Conservation (phyloP, 2,329 filamentous ascomycete species). For the Karstenula rhodostoma region DNA sequence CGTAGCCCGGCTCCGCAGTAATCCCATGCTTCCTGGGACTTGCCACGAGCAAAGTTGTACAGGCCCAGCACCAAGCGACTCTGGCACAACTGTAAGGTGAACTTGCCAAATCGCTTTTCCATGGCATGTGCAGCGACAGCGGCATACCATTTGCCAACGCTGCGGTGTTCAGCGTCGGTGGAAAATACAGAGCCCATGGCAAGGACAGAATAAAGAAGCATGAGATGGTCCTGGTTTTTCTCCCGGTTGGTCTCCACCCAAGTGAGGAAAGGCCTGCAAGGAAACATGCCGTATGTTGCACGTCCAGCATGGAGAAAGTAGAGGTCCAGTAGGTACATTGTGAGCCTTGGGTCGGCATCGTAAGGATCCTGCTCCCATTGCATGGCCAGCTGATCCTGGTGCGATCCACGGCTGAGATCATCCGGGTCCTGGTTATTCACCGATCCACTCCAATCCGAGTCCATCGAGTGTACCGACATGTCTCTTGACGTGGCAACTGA, state of each 20-base stretch:
- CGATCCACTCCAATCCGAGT: constrained; percentile 46
- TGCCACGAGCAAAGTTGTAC: constrained; percentile 70
- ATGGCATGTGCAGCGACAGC: constrained; percentile 67
- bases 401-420: constrained; percentile 38
- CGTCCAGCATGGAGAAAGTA: constrained; percentile 67
- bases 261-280: constrained; percentile 59
- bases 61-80: constrained; percentile 71
- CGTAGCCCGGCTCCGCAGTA: constrained; percentile 69
- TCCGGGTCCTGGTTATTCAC: constrained; percentile 38
- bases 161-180: constrained; percentile 53
- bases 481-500: constrained; percentile 34
- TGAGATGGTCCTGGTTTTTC: constrained; percentile 63
- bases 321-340: constrained; percentile 61
- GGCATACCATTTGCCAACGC: constrained; percentile 58
- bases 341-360: constrained; percentile 58
- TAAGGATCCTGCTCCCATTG: constrained; percentile 65
- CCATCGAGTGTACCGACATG: constrained; percentile 45
- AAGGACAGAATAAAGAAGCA: constrained; percentile 68
- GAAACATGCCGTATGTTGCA: constrained; percentile 64
- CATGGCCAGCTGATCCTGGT: constrained; percentile 43
- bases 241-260: constrained; percentile 61
- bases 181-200: constrained; percentile 66
- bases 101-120: constrained; percentile 58
- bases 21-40: constrained; percentile 69
- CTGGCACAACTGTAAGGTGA: constrained; percentile 72